These are phyloP conservation scores for Rhizopogon salebrosus DNA, from an alignment of 768 basidiomycete genomes.

Conservation along the genomic window DNA sequence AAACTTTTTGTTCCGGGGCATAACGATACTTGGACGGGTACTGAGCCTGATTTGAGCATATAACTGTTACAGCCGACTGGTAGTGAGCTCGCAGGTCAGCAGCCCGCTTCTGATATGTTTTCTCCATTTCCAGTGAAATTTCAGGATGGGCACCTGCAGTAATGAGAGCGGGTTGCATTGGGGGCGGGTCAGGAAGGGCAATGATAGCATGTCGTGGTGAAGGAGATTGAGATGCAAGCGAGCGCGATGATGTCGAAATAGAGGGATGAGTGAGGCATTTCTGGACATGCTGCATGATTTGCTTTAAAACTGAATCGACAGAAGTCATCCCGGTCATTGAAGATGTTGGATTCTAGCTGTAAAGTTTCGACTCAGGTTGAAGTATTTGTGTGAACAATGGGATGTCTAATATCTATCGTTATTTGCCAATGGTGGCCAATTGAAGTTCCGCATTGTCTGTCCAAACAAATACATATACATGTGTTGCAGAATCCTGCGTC, in stretches of 20 bases:
- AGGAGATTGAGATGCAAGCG: neutral
- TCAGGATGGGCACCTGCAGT: neutral
- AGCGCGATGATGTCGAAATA: neutral
- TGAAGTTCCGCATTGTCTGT: slow-evolving; percentile 5
- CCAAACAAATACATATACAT: neutral
- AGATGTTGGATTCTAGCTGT: neutral
- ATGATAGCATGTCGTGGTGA: neutral
- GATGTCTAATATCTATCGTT: neutral
- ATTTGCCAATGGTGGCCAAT: neutral
- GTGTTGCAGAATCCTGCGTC: neutral
- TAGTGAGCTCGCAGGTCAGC: neutral
- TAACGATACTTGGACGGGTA: neutral
- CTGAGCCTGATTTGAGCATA: neutral
- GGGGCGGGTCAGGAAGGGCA: slow-evolving; percentile 3
- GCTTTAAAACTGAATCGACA: neutral
- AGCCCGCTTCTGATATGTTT: slow-evolving; percentile 4
- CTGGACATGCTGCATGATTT: rapidly evolving
- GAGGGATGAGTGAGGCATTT: neutral
- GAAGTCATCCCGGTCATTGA: neutral
- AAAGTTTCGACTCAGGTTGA: neutral
- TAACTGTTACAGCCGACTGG: rapidly evolving
- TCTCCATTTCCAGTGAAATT: neutral
- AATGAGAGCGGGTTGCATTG: neutral
- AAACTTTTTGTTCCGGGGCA: neutral
- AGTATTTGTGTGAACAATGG: neutral